Conservation (phyloP, 768 basidiomycete species). For the Tricholoma flavovirens region DNA sequence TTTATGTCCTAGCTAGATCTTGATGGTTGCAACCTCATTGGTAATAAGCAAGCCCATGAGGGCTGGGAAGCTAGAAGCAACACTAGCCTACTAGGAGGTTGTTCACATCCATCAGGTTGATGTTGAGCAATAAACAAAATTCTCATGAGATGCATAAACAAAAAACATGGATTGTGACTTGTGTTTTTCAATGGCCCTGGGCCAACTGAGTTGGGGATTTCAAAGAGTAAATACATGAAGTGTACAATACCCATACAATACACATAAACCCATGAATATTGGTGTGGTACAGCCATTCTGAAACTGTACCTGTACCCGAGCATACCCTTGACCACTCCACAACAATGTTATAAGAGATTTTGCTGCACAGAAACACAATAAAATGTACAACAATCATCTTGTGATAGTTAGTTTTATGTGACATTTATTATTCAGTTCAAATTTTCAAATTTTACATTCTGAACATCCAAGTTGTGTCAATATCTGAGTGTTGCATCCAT, state of each 20-base stretch:
- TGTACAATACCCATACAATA: background rate
- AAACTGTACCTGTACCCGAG: background rate
- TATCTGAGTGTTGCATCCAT: too few relatives aligned
- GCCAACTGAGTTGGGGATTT: background rate
- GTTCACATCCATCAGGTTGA: background rate
- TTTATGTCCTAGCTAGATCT: slow-evolving; percentile 1
- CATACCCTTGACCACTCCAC: background rate
- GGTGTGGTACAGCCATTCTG: background rate
- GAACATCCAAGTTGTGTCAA: too few relatives aligned
- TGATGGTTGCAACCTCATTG: background rate
- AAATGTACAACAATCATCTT: too few relatives aligned
- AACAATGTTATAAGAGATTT: too few relatives aligned
- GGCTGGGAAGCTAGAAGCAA: background rate
- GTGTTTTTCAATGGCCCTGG: background rate
- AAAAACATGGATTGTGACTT: background rate
- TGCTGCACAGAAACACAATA: too few relatives aligned
- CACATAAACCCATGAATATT: background rate
- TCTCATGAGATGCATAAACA: background rate
- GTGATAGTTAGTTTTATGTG: too few relatives aligned
- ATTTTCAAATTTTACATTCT: too few relatives aligned
- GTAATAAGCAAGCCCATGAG: background rate
- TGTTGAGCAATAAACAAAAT: background rate
- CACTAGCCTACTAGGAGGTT: background rate
- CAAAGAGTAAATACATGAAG: background rate
- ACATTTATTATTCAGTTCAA: too few relatives aligned